phyloP scores from a whole-genome alignment of 495 filamentous ascomycete genomes.

The Penicillium maclennaniae region DNA sequence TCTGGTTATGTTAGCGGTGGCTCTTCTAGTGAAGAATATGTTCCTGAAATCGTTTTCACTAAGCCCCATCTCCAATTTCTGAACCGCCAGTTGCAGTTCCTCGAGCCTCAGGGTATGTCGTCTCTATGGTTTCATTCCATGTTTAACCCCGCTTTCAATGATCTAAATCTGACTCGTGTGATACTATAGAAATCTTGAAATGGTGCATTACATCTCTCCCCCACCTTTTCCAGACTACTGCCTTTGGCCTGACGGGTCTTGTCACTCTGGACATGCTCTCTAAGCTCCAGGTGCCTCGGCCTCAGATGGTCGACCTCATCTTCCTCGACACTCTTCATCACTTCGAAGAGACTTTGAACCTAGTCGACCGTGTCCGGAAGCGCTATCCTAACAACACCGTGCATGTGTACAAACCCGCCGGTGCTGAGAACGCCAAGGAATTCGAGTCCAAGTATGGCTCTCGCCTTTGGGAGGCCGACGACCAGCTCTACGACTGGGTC shows the following conservation, averaged over 20 bases:
- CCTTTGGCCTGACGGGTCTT: constrained; percentile 90
- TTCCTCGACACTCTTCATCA: constrained; percentile 98
- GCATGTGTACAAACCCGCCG: constrained; percentile 84
- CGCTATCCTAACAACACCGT: constrained; percentile 74
- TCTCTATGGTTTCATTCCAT: neutral
- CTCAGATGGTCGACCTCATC: constrained; percentile 75
- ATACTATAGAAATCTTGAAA: constrained; percentile 68
- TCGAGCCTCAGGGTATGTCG: constrained; percentile 65
- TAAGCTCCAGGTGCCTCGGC: constrained; percentile 67
- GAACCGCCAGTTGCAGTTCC: constrained; percentile 79
- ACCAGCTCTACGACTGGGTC: constrained; percentile 91
- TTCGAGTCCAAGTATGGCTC: constrained; percentile 80
- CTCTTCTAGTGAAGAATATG: constrained; percentile 61
- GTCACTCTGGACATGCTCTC: constrained; percentile 95
- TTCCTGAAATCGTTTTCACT: constrained; percentile 80
- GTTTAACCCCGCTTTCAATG: constrained; percentile 9
- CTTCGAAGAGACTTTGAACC: constrained; percentile 81
- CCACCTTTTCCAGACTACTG: constrained; percentile 92
- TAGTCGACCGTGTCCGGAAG: constrained; percentile 73
- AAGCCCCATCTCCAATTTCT: constrained; percentile 83
- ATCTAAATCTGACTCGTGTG: constrained; percentile 20
- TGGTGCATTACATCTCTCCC: constrained; percentile 92
- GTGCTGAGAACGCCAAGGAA: constrained; percentile 61
- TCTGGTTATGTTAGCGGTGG: constrained; percentile 84
- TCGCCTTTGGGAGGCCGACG: constrained; percentile 78